Percentiles rank a stretch among this genome's conserved stretches.
These are phyloP conservation scores for Dipodascus geniculatus DNA, from an alignment of 805 yeast species.

Conservation along the genomic window DNA sequence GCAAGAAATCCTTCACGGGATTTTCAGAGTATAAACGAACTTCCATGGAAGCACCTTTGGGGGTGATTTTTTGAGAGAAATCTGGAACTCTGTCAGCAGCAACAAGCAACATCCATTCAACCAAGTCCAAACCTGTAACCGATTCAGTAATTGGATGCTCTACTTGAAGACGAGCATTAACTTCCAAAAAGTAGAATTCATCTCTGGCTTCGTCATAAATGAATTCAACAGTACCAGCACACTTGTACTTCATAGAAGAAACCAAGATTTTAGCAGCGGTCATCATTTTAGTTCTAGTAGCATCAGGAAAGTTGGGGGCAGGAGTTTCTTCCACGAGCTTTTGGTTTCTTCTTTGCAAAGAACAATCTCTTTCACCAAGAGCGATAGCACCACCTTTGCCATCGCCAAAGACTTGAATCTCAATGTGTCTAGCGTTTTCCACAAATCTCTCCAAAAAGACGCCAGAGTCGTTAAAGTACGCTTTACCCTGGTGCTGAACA, in stretches of 20 bases:
- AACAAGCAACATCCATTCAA: slow-evolving; percentile 90
- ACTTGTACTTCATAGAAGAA: slow-evolving; percentile 73
- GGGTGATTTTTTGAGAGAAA: slow-evolving; percentile 44
- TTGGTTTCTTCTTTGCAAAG: slow-evolving; percentile 94
- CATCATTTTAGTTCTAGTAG: slow-evolving; percentile 64
- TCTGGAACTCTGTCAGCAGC: slow-evolving; percentile 87
- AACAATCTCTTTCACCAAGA: slow-evolving; percentile 94
- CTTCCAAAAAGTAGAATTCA: slow-evolving; percentile 90
- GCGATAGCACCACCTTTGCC: slow-evolving; percentile 91
- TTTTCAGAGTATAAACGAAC: slow-evolving; percentile 95
- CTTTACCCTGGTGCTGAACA: slow-evolving; percentile 86
- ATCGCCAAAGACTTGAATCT: slow-evolving; percentile 93
- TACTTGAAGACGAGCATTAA: slow-evolving; percentile 91
- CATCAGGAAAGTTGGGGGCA: slow-evolving; percentile 82
- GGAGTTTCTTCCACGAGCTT: slow-evolving; percentile 96
- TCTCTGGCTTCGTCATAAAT: slow-evolving; percentile 80
- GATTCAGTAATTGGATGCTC: slow-evolving; percentile 96
- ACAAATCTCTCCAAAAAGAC: slow-evolving; percentile 92
- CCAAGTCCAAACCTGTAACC: slow-evolving; percentile 90
- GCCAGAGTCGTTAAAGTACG: slow-evolving; percentile 91
- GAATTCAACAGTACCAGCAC: slow-evolving; percentile 97
- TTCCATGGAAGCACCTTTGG: slow-evolving; percentile 89
- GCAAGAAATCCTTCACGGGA: slow-evolving; percentile 89
- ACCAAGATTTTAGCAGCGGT: slow-evolving; percentile 78
- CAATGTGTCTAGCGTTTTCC: slow-evolving; percentile 92